Base-by-base conservation (phyloP, 768 basidiomycete genomes). In the Xanthoconium purpureum region DNA sequence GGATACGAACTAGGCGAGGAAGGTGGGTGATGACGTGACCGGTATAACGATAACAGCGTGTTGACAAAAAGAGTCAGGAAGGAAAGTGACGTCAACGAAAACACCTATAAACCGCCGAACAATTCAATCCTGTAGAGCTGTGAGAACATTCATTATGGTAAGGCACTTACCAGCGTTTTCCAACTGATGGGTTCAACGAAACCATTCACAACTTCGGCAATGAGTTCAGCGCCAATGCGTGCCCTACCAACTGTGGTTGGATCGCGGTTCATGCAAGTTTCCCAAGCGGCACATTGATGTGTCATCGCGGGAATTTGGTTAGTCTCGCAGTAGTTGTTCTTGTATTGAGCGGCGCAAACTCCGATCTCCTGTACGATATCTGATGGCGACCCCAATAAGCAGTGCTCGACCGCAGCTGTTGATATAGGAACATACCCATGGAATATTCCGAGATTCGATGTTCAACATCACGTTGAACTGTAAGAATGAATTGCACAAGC, bases 141-240 rank as follows among this genome's bases (percentile, higher is more conserved):
- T 59, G 57, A 52, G 57, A 55, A 51, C 11, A 39, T 52, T 48
- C 43, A 47, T 50, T 65, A 45, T 4, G 43, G 47, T 38, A 56
- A 45, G 51, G 53, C 30, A 74, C 89, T 73, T 59, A 92, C 96
- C 72, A 98, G 75, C 13, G 94, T 94, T 76, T 95, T 97, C 93
- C 94, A 98, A 70, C 89, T 94, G 73, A 99, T 95, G 47, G 90
- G 89, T 68, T 99, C 96, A 14, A 98, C 91, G 68, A 99, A 99
- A 1, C 92, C 87, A 69, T 98, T 97, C 59, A 98, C 87, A 43
- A 98, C 89, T 67, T 97, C 95, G 50, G 93, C 96, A 72, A 98
- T 87, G 55, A 97, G 84, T 78, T 98, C 94, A 55, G 95, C 94
- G 43, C 90, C 87, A 61, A 99, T 88, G 64, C 84, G 86, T 56